phyloP scores from a whole-genome alignment of 306 rosid genomes.

The Phaseolus lunatus region DNA sequence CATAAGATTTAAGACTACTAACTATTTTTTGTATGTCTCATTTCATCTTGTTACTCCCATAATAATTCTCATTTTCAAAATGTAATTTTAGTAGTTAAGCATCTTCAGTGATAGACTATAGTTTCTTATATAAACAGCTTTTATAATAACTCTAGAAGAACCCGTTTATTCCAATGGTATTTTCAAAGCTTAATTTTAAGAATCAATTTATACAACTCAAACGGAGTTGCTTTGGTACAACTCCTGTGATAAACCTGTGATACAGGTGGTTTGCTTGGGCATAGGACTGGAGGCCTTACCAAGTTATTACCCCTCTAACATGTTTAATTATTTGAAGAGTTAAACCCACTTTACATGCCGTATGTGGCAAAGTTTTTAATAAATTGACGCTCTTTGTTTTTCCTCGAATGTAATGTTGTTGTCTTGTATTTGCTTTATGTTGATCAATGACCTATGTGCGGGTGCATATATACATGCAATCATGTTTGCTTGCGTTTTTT shows the following conservation, averaged over 20 bases:
- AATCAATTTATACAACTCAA: neutral
- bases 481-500: neutral
- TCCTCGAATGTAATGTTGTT: neutral
- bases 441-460: neutral
- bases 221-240: neutral
- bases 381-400: neutral
- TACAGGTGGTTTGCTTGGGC: neutral
- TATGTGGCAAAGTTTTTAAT: neutral
- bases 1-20: too few relatives aligned
- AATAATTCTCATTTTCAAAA: too few relatives aligned
- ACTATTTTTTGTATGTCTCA: too few relatives aligned
- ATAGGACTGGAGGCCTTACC: neutral
- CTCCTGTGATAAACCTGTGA: neutral
- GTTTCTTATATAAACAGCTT: neutral
- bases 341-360: constrained; percentile 15
- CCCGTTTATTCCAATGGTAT: neutral
- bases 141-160: neutral
- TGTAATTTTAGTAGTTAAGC: neutral
- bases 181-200: neutral
- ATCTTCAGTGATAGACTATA: too few relatives aligned
- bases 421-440: neutral
- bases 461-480: neutral
- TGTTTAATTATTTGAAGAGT: neutral
- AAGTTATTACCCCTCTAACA: constrained; percentile 10
- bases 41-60: too few relatives aligned